Percentiles rank a stretch among this genome's conserved stretches.
These are phyloP conservation scores for Monarda citriodora DNA, from an alignment of 305 asterid genomes.

Conservation along the genomic window DNA sequence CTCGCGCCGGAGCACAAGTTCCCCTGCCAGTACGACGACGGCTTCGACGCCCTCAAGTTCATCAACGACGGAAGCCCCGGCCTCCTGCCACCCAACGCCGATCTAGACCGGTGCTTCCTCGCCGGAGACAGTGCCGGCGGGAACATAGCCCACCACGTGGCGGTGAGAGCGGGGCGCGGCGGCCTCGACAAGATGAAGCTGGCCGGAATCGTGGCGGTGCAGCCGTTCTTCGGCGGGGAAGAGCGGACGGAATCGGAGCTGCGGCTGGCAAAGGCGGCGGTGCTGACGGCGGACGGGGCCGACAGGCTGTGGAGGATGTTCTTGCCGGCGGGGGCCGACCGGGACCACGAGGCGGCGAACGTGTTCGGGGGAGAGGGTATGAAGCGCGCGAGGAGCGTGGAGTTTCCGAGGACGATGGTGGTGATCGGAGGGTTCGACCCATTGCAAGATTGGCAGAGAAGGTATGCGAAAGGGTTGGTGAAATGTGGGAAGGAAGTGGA, in stretches of 20 bases:
- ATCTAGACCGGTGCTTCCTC: constrained; percentile 2
- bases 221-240: constrained; percentile 27
- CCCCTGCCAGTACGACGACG: constrained; percentile 20
- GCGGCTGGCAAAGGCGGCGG: constrained; percentile 13
- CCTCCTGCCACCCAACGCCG: background rate
- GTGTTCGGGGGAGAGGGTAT: background rate
- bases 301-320: constrained; percentile 21
- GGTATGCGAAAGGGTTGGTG: background rate
- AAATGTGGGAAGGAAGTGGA: constrained; percentile 1
- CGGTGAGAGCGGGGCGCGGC: background rate
- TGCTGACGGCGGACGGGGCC: constrained; percentile 8
- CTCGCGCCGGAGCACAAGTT: constrained; percentile 22
- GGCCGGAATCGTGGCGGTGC: constrained; percentile 10
- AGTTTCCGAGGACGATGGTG: constrained; percentile 19
- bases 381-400: constrained; percentile 1
- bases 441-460: constrained; percentile 26
- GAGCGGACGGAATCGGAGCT: constrained; percentile 24
- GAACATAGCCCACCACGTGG: constrained; percentile 21
- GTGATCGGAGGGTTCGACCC: constrained; percentile 23
- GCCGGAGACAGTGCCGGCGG: constrained; percentile 28
- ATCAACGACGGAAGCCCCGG: background rate
- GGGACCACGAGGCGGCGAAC: constrained; percentile 16
- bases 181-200: background rate
- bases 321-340: constrained; percentile 13
- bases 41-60: constrained; percentile 16